phyloP scores from a whole-genome alignment of 495 filamentous ascomycete genomes.

The Aspergillus campestris region DNA sequence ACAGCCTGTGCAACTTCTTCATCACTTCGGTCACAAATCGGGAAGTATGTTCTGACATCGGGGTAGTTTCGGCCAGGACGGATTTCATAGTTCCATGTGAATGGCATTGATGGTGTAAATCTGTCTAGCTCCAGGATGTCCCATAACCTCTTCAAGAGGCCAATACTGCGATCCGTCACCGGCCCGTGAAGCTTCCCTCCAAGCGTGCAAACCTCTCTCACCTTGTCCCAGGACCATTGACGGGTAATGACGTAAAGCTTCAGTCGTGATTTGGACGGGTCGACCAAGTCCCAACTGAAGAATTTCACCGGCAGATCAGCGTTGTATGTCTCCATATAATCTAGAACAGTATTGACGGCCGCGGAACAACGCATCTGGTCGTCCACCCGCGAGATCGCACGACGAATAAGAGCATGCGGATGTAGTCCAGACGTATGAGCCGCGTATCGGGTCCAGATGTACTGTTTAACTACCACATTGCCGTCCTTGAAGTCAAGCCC shows the following conservation, averaged over 20 bases:
- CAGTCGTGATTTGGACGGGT: background rate
- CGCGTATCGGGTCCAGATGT: background rate
- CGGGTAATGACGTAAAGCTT: background rate
- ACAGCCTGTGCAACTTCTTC: background rate
- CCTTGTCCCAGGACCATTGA: background rate
- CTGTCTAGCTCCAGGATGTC: background rate
- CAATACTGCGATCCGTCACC: background rate
- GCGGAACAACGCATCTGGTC: background rate
- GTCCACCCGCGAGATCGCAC: background rate
- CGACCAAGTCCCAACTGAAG: background rate
- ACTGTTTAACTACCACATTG: background rate
- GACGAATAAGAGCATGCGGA: background rate
- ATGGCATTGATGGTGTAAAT: background rate
- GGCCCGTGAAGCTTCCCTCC: background rate
- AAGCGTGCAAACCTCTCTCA: background rate
- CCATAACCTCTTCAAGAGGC: background rate
- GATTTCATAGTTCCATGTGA: background rate
- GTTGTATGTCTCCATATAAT: background rate
- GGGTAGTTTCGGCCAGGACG: background rate
- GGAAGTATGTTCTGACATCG: background rate
- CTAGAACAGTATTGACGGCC: background rate
- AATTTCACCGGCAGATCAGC: background rate
- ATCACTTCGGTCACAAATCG: background rate
- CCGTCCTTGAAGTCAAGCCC: background rate
- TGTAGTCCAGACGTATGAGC: background rate